These are phyloP conservation scores for Pythium inflatum DNA, from an alignment of 352 stramenopile genomes.

Conservation along the genomic window DNA sequence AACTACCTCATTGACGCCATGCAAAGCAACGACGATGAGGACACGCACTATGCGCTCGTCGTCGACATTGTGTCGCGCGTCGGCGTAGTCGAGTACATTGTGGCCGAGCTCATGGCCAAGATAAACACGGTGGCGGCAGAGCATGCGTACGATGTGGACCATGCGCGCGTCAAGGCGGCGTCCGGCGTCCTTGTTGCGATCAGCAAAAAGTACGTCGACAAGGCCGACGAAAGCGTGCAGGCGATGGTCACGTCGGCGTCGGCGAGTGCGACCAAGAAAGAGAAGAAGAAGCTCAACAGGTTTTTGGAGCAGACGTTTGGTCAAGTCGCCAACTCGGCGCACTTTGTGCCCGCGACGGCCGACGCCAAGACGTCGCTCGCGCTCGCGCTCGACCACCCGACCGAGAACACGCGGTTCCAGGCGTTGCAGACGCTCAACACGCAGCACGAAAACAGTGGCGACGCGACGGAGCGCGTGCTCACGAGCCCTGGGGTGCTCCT, in stretches of 20 bases:
- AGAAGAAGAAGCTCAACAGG: slow-evolving; percentile 54
- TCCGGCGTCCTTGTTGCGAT: slow-evolving; percentile 49
- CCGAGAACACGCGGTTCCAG: slow-evolving; percentile 73
- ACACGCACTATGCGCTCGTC: slow-evolving; percentile 48
- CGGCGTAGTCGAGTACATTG: slow-evolving; percentile 48
- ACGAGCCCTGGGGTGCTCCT: slow-evolving; percentile 61
- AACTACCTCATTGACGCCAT: slow-evolving; percentile 48
- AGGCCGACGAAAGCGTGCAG: slow-evolving; percentile 50
- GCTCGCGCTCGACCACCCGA: slow-evolving; percentile 79
- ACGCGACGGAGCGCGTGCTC: slow-evolving; percentile 41
- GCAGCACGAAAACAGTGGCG: slow-evolving; percentile 43
- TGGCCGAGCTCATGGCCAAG: slow-evolving; percentile 51
- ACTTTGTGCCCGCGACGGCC: slow-evolving; percentile 66
- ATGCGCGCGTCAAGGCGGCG: slow-evolving; percentile 48
- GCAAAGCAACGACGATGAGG: slow-evolving; percentile 30
- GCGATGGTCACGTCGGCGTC: slow-evolving; percentile 2
- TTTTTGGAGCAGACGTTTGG: slow-evolving; percentile 75
- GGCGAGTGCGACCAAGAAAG: slow-evolving; percentile 40
- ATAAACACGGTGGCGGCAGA: slow-evolving; percentile 53
- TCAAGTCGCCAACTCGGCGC: slow-evolving; percentile 73
- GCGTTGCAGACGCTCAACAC: slow-evolving; percentile 70
- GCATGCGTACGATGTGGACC: slow-evolving; percentile 45
- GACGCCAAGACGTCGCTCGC: slow-evolving; percentile 77
- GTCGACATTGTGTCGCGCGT: slow-evolving; percentile 48
- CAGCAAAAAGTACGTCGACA: slow-evolving; percentile 62